A percentile compares a stretch with the other conserved stretches of the same genome.
These are phyloP conservation scores for Hymenoscyphus infarciens DNA, from an alignment of 2,329 filamentous ascomycete genomes.

Conservation along the genomic window DNA sequence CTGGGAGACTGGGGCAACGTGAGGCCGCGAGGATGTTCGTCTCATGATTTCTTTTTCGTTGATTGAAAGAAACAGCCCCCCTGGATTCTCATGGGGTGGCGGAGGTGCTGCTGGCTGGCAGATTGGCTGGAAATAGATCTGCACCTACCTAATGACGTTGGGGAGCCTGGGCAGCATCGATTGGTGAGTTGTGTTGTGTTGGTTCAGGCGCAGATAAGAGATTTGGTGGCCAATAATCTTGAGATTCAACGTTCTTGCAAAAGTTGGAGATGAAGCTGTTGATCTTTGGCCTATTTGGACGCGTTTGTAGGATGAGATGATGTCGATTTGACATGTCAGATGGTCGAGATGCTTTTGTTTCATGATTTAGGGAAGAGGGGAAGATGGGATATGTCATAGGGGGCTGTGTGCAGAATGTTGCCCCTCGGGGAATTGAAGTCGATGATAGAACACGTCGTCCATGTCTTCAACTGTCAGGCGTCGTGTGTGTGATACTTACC, in stretches of 20 bases:
- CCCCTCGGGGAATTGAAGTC: background rate
- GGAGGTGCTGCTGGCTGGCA: background rate
- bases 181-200: background rate
- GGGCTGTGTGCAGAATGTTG: background rate
- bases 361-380: background rate
- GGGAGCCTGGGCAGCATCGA: background rate
- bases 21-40: background rate
- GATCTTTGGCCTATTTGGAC: background rate
- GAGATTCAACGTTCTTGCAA: background rate
- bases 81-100: background rate
- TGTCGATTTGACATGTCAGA: background rate
- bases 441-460: background rate
- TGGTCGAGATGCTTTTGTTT: background rate
- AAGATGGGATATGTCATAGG: background rate
- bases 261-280: background rate
- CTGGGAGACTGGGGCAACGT: background rate
- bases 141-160: background rate
- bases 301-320: background rate
- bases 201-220: slow-evolving; percentile 1
- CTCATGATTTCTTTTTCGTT: background rate
- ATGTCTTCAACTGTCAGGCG: background rate
- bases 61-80: background rate
- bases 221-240: background rate
- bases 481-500: background rate
- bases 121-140: slow-evolving; percentile 2